Conservation (phyloP, 352 stramenopile genomes). For the Phytopythium sindhum region DNA sequence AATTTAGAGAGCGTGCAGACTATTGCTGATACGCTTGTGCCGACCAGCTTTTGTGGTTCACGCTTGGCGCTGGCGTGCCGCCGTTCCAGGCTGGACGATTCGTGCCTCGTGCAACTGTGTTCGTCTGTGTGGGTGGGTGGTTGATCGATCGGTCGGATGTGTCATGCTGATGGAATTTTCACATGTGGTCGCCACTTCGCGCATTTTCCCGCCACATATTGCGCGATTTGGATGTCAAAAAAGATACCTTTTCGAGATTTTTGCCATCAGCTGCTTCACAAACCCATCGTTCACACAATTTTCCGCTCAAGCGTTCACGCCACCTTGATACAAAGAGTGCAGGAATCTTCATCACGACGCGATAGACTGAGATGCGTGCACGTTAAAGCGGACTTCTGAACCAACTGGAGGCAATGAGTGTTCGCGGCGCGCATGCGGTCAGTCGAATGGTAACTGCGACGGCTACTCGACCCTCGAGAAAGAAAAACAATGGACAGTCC, state of each 20-base stretch:
- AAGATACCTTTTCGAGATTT: conserved; percentile 1
- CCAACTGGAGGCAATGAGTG: background rate
- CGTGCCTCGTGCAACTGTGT: background rate
- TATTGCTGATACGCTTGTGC: background rate
- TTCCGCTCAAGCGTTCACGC: background rate
- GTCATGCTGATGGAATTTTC: conserved; percentile 1
- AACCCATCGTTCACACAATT: background rate
- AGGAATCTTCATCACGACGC: too few species aligned
- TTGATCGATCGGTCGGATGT: background rate
- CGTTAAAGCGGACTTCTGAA: background rate
- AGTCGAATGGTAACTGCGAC: background rate
- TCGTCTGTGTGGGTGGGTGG: background rate
- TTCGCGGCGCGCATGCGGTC: too few species aligned
- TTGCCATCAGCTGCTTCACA: background rate
- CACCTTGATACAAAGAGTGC: background rate
- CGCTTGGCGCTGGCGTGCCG: background rate
- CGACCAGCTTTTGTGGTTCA: background rate
- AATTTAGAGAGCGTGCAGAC: background rate
- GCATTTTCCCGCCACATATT: background rate
- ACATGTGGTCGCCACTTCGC: background rate
- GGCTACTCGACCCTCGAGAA: background rate
- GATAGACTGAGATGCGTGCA: background rate
- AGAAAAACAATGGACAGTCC: background rate
- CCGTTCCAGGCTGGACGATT: background rate
- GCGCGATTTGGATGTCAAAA: background rate